Evolutionary conservation across 2,329 filamentous ascomycete genomes (phyloP).

Genomic region (Calonectria honghensis): DNA sequence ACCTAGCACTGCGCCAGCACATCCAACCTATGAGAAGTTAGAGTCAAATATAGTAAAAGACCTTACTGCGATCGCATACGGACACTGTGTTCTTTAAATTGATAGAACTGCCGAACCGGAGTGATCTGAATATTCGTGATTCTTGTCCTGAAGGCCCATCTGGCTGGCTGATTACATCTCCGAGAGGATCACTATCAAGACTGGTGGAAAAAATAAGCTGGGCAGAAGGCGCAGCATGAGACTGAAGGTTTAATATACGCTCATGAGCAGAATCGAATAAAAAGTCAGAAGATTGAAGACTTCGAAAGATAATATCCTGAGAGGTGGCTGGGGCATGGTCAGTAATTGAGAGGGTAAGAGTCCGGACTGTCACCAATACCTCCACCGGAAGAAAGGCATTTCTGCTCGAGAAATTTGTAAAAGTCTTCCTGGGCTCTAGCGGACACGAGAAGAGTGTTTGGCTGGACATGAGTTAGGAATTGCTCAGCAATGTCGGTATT

Average conservation of each 20-base stretch:
- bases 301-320: constrained; percentile 71
- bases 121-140: constrained; percentile 75
- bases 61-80: constrained; percentile 61
- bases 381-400: constrained; percentile 38
- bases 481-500: constrained; percentile 82
- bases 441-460: constrained; percentile 73
- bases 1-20: constrained; percentile 89
- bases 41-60: neutral
- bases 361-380: constrained; percentile 11
- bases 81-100: constrained; percentile 84
- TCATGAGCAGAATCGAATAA: constrained; percentile 78
- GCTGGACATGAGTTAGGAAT: constrained; percentile 72
- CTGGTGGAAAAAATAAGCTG: constrained; percentile 49
- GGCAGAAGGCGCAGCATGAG: constrained; percentile 38
- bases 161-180: constrained; percentile 59
- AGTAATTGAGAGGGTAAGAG: neutral
- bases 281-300: constrained; percentile 84
- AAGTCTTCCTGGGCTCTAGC: constrained; percentile 67
- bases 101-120: constrained; percentile 82
- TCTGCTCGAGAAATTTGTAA: constrained; percentile 55
- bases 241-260: constrained; percentile 73
- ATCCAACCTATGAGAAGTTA: constrained; percentile 78
- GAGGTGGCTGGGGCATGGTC: constrained; percentile 17
- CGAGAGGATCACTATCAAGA: constrained; percentile 28
- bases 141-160: constrained; percentile 63